Base-by-base conservation (phyloP, 495 filamentous ascomycete genomes). In the Talaromyces nanjingensis region DNA sequence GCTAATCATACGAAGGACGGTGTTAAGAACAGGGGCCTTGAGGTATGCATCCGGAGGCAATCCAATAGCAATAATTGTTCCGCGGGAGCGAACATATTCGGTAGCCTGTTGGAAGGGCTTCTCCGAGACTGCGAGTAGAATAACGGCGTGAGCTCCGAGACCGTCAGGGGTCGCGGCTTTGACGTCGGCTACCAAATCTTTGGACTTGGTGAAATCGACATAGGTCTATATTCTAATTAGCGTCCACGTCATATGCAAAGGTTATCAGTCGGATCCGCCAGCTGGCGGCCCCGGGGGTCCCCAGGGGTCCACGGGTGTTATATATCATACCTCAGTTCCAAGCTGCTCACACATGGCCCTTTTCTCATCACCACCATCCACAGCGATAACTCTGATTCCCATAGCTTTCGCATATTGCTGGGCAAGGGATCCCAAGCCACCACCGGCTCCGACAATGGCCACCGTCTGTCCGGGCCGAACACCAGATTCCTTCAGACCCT, bases 31-130 rank as follows among this genome's bases (percentile, higher is more conserved):
- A 6, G 90, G 89, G 3, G 92, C 93, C 63, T 84, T 83, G 59
- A 96, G 81, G 71, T 78, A 90, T 2, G 93, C 93, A 57, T 83
- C 77, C 0, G 90, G 87, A 0, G 93, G 93, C 14, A 97, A 76
- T 63, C 93, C 93, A 65, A 97, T 93, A 67, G 88, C 90, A 58
- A 97, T 83, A 65, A 96, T 86, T 18, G 84, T 80, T 25, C 93
- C 92, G 16, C 86, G 84, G 56, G 90, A 86, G 53, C 92, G 88
- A 37, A 93, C 86, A 72, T 96, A 96, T 72, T 88, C 87, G 37
- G 88, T 83, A 8, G 93, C 93, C 74, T 97, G 92, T 76, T 96
- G 91, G 86, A 97, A 97, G 24, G 93, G 93, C 77, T 89, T 90
- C 79, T 97, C 93, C 64, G 79, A 84, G 29, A 89, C 91, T 54